Conservation (phyloP, 2,329 filamentous ascomycete genomes). For the Bimuria novae-zelandiae region DNA sequence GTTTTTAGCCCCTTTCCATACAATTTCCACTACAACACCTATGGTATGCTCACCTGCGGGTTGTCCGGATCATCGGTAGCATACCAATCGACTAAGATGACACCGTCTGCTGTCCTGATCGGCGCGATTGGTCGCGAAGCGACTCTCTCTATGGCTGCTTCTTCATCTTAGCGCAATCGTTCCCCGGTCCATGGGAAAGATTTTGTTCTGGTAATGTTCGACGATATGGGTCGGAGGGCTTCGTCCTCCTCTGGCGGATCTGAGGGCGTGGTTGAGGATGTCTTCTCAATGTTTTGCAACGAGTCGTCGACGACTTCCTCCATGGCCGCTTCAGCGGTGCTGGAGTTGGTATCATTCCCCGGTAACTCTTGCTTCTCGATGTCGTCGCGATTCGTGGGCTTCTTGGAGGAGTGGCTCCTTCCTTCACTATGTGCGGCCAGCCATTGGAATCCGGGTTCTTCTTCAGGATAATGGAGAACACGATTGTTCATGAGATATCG, state of each 20-base stretch:
- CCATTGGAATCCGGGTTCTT: constrained; percentile 29
- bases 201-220: background rate
- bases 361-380: background rate
- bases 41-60: constrained; percentile 17
- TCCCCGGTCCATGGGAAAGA: constrained; percentile 34
- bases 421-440: constrained; percentile 10
- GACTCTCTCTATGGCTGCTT: constrained; percentile 33
- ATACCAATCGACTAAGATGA: constrained; percentile 35
- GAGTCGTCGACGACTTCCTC: background rate
- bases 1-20: background rate
- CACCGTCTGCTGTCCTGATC: constrained; percentile 23
- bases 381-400: too few species aligned
- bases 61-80: constrained; percentile 41
- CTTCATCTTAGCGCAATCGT: constrained; percentile 46
- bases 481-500: constrained; percentile 50
- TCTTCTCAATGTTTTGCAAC: constrained; percentile 1
- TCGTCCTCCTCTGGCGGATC: background rate
- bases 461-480: constrained; percentile 53
- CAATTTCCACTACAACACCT: background rate
- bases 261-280: background rate
- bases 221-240: constrained; percentile 2
- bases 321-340: background rate
- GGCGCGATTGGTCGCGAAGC: constrained; percentile 25
- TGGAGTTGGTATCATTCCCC: too few species aligned
- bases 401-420: background rate